These are phyloP conservation scores for Pythium phragmiticola DNA, from an alignment of 352 stramenopile species.

Conservation along the genomic window DNA sequence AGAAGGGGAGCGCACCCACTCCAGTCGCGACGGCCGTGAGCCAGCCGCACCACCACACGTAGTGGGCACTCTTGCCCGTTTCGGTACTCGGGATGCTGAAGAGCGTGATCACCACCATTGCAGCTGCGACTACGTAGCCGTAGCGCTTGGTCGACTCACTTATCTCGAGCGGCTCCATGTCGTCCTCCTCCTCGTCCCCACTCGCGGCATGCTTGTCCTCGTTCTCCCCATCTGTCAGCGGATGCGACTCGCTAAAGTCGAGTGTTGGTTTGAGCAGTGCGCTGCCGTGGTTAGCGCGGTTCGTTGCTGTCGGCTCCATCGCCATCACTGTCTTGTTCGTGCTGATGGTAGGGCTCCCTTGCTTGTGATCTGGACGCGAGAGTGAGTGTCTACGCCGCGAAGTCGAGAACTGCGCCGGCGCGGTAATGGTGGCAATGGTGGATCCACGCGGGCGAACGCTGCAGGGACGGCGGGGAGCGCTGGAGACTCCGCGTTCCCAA, in stretches of 20 bases:
- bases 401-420: conserved; percentile 2
- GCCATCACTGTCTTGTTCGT: conserved; percentile 1
- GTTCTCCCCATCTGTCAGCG: conserved; percentile 1
- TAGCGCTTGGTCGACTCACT: conserved; percentile 27
- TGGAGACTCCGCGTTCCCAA: background rate
- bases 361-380: background rate
- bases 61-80: conserved; percentile 61
- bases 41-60: conserved; percentile 98
- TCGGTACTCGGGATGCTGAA: conserved; percentile 52
- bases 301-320: background rate
- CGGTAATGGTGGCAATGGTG: conserved; percentile 1
- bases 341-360: background rate
- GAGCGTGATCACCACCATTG: conserved; percentile 62
- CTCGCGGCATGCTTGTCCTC: conserved; percentile 16
- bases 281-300: background rate
- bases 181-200: conserved; percentile 18
- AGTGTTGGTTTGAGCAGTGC: background rate
- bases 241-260: conserved; percentile 8
- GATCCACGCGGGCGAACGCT: background rate
- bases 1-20: conserved; percentile 93
- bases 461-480: background rate
- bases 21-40: conserved; percentile 96
- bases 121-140: conserved; percentile 48
- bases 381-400: conserved; percentile 6
- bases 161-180: conserved; percentile 25